Base-by-base conservation (phyloP, 2,329 filamentous ascomycete genomes). In the Aschersonia sp. region DNA sequence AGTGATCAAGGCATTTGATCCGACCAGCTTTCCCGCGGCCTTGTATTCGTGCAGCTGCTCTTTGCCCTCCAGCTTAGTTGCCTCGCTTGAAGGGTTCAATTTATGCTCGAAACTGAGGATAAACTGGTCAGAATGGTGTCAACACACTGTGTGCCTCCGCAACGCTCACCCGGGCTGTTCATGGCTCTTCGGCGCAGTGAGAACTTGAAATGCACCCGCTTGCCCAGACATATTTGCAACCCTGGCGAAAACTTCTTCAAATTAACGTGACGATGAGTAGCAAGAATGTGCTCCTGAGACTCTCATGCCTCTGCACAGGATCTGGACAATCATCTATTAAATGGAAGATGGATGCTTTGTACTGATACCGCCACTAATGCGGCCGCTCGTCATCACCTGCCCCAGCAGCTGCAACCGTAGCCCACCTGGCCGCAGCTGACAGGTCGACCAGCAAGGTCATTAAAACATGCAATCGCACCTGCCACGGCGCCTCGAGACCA, bases 1-100 rank as follows among this genome's bases (percentile, higher is more conserved):
- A 0, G 74, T 78, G 50, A 78, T 74, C 5, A 78, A 55, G 2
- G 69, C 72, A 42, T 74, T 76, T 55, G 66, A 68, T 5, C 66
- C 69, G 35, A 66, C 66, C 44, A 78, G 58, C 51, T 75, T 77
- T 12, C 65, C 66, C 1, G 69, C 70, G 0, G 71, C 72, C 4
- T 54, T 50, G 28, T 68, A 67, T 42, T 71, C 67, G 3, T 62
- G 51, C 30, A 67, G 59, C 6, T 57, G 51, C 30, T 56, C 54
- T 45, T 65, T 64, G 29, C 67, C 67, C 47, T 70, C 64, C 2
- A 69, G 59, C 40, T 61, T 65, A 1, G 66, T 69, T 0, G 62
- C 40, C 53, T 70, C 66, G 48, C 66, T 69, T 0, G 60, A 54
- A 0, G 68, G 68, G 9, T 64, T 55, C 60, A 69, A 59, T 2